Evolutionary conservation across 331 rosid species (phyloP), one percentile per base, ranked within the genome.

Genomic region (Saraca asoca): DNA sequence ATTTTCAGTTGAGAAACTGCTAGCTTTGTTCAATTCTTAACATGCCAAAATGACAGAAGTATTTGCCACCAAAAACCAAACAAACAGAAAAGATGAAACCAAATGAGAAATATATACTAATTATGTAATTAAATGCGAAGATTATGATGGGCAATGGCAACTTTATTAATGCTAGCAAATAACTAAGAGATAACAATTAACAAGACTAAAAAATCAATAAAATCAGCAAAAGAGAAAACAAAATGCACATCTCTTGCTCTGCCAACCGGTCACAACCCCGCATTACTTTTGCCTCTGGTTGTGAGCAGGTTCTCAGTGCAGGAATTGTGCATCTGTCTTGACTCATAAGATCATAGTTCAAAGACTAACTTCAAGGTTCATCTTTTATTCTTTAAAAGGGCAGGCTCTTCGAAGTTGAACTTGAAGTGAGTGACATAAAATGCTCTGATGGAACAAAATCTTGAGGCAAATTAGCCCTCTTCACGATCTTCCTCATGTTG

Each of bases 401-500:
- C 71, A 94, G 74, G 86, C 99, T 94, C 81, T 88, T 94, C 13
- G 99, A 88, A 46, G 97, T 90, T 2, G 97, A 90, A 65, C 88
- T 81, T 35, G 87, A 71, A 48, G 95, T 78, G 80, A 94, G 92
- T 3, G 95, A 75, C 87, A 82, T 71, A 72, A 94, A 77, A 78
- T 74, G 89, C 68, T 76, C 74, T 1, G 88, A 86, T 9, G 96
- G 97, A 64, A 83, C 87, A 3, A 86, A 88, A 78, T 94, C 96
- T 55, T 86, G 96, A 10, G 92, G 95, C 79, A 94, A 80, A 74
- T 94, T 88, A 9, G 99, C 99, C 71, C 99, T 83, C 63, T 84
- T 94, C 70, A 90, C 96, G 48, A 94, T 94, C 78, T 88, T 88
- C 72, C 78, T 83, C 99, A 94, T 94, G 84, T 88, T 94, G 79